Conservation (phyloP, 805 yeast genomes). For the Teunomyces gatunensis region DNA sequence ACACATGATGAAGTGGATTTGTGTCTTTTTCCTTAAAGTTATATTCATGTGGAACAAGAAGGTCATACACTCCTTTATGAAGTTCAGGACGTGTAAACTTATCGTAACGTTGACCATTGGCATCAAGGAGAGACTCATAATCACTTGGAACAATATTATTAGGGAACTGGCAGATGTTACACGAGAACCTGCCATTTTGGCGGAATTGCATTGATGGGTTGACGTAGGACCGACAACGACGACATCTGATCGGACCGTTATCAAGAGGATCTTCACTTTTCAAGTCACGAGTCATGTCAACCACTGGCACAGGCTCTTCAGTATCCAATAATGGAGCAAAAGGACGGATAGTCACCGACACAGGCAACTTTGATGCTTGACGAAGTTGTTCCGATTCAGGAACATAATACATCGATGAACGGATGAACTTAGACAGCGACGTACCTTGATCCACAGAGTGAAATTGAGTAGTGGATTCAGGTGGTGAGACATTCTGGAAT, state of each 20-base stretch:
- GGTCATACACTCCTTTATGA: constrained; percentile 79
- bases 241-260: constrained; percentile 81
- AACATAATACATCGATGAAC: constrained; percentile 77
- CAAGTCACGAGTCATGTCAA: constrained; percentile 48
- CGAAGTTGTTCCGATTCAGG: constrained; percentile 74
- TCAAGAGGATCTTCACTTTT: constrained; percentile 25
- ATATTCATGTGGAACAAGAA: constrained; percentile 72
- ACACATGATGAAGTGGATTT: constrained; percentile 61
- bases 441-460: constrained; percentile 78
- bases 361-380: constrained; percentile 68
- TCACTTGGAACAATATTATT: constrained; percentile 67
- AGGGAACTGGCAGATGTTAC: constrained; percentile 81
- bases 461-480: constrained; percentile 72
- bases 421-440: constrained; percentile 74
- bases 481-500: constrained; percentile 77
- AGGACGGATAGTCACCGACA: constrained; percentile 80
- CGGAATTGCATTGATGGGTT: constrained; percentile 78
- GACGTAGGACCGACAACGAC: constrained; percentile 85
- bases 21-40: constrained; percentile 39
- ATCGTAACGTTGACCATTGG: constrained; percentile 62
- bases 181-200: constrained; percentile 61
- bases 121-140: constrained; percentile 62
- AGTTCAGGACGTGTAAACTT: constrained; percentile 69
- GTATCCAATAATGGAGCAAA: constrained; percentile 60
- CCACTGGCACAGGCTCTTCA: constrained; percentile 63